phyloP scores from a whole-genome alignment of 208 protist species.

The Blastocrithidia nonstop region DNA sequence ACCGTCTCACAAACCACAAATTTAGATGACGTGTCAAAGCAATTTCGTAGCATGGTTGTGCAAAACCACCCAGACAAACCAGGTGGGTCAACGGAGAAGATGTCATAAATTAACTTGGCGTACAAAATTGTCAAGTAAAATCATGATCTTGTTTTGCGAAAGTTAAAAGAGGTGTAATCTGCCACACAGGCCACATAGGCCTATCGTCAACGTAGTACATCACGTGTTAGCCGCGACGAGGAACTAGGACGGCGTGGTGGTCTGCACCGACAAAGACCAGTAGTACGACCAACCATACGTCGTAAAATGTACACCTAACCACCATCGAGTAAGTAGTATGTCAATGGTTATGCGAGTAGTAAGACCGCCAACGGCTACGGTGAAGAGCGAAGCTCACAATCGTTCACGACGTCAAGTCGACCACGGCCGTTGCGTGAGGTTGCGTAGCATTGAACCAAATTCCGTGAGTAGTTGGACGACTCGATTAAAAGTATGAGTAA shows the following conservation, averaged over 20 bases:
- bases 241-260: constrained; percentile 64
- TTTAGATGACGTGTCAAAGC: constrained; percentile 75
- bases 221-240: constrained; percentile 41
- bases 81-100: constrained; percentile 79
- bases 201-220: constrained; percentile 52
- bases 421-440: constrained; percentile 62
- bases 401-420: constrained; percentile 4
- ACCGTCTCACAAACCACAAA: constrained; percentile 48
- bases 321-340: no score
- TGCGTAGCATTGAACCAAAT: constrained; percentile 43
- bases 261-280: constrained; percentile 41
- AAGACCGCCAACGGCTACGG: no score
- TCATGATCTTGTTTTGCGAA: constrained; percentile 47
- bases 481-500: constrained; percentile 72
- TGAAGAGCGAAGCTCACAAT: constrained; percentile 9
- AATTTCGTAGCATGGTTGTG: constrained; percentile 73
- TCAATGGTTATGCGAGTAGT: no score
- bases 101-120: constrained; percentile 80
- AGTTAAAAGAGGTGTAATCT: constrained; percentile 47
- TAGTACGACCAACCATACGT: no score
- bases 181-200: constrained; percentile 26
- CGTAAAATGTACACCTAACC: no score
- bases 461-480: constrained; percentile 52
- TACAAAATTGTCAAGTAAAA: constrained; percentile 83
- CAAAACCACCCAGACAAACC: constrained; percentile 79